Evolutionary conservation across 2,329 filamentous ascomycete genomes (phyloP).

Genomic region (Aspergillus persii): DNA sequence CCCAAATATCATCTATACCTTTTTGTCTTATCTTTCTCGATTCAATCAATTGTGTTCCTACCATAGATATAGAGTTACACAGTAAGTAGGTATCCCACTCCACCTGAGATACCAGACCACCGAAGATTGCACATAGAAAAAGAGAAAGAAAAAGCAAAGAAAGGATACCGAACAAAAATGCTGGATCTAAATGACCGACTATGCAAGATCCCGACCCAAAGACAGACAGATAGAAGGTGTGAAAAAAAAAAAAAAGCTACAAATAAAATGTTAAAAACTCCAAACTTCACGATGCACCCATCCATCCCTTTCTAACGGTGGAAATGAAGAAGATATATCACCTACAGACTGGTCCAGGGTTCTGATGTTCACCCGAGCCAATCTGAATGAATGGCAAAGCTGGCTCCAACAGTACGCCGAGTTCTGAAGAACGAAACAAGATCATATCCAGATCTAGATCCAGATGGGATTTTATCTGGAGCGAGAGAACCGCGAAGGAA

Average conservation of each 20-base stretch:
- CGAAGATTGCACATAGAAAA: slow-evolving; percentile 1
- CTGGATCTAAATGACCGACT: neutral
- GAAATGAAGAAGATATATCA: neutral
- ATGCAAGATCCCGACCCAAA: neutral
- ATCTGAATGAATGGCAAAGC: neutral
- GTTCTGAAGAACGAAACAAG: neutral
- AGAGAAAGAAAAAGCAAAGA: slow-evolving; percentile 7
- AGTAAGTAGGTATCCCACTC: neutral
- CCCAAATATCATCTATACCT: neutral
- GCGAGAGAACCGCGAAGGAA: neutral
- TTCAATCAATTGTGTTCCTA: neutral
- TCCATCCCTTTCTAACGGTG: neutral
- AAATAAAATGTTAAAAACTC: neutral
- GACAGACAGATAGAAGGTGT: neutral
- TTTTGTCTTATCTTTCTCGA: neutral
- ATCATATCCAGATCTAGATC: neutral
- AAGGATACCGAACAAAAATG: neutral
- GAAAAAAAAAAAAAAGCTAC: neutral
- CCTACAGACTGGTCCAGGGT: neutral
- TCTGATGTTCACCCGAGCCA: neutral
- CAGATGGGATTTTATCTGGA: neutral
- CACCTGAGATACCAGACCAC: neutral
- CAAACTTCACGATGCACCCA: neutral
- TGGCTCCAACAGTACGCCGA: slow-evolving; percentile 4
- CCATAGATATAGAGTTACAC: neutral